Evolutionary conservation across 495 filamentous ascomycete genomes (phyloP), one percentile per base, ranked within the genome.

Genomic region (Trichoderma reesei): DNA sequence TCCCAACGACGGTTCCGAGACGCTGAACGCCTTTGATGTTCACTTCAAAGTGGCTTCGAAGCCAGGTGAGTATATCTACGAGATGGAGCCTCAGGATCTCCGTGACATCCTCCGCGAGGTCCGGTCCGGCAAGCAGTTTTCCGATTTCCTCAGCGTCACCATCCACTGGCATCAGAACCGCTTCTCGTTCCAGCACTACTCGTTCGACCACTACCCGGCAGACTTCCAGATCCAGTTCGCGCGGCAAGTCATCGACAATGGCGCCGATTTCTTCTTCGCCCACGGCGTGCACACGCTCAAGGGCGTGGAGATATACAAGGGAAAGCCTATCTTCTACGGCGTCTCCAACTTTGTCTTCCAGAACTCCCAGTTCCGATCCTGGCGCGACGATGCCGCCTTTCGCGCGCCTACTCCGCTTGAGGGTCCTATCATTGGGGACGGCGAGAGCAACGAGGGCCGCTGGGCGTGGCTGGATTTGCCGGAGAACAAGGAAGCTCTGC

Each of bases 321-420:
- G 51, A 14, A 56, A 56, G 26, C 51, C 51, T 0, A 56, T 56
- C 20, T 56, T 56, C 26, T 56, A 56, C 26, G 51, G 51, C 7
- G 26, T 56, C 7, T 56, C 51, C 51, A 56, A 56, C 11, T 56
- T 56, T 56, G 51, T 56, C 10, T 56, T 56, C 51, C 51, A 56
- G 14, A 31, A 56, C 18, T 8, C 51, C 3, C 51, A 56, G 51
- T 56, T 56, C 11, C 51, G 51, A 9, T 56, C 51, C 3, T 56
- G 51, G 51, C 51, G 51, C 31, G 51, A 56, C 26, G 51, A 56
- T 56, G 51, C 51, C 20, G 51, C 26, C 18, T 20, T 8, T 10
- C 51, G 51, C 13, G 51, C 14, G 13, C 51, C 51, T 3, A 26
- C 51, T 33, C 5, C 51, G 3, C 26, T 56, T 3, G 51, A 56